Evolutionary conservation across 1,284 basidiomycete genomes (phyloP), one percentile per base, ranked within the genome.

Genomic region (Heterobasidion occidentale): DNA sequence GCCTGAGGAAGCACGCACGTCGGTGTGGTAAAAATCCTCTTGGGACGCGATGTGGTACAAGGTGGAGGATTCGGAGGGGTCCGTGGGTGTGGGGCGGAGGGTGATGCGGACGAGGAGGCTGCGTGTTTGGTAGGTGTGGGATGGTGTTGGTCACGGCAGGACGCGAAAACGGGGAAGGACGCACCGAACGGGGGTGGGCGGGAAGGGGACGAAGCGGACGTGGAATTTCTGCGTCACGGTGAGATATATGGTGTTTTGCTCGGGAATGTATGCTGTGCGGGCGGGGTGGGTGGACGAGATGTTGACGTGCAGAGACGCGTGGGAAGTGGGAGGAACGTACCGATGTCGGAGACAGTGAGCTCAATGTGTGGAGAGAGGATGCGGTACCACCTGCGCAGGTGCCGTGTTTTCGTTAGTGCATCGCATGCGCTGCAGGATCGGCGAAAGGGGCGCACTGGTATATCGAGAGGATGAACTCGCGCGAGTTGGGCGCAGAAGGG

Each of bases 21-120:
- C 79, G 0, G 81, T 75, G 61, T 84, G 80, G 64, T 82, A 85
- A 61, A 81, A 83, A 62, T 85, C 81, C 61, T 84, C 82, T 60
- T 85, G 82, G 53, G 71, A 69, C 1, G 71, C 64, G 54, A 85
- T 84, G 56, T 79, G 75, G 63, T 75, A 75, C 2, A 76, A 62
- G 1, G 69, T 73, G 36, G 68, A 63, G 17, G 64, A 59, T 36
- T 74, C 66, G 6, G 27, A 19, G 19, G 19, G 5, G 27, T 27
- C 27, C 27, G 27, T 27, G 5, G 27, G 6, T 27, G 5, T 1
- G 5, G 27, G 27, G 45, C 69, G 70, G 6, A 85, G 72, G 3
- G 70, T 74, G 44, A 84, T 61, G 53, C 77, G 75, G 12, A 77
- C 74, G 34, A 82, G 54, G 7, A 82, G 68, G 11, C 67, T 64